Evolutionary conservation across 352 stramenopile species (phyloP), one percentile per base, ranked within the genome.

Genomic region (Phytophthora nicotianae): DNA sequence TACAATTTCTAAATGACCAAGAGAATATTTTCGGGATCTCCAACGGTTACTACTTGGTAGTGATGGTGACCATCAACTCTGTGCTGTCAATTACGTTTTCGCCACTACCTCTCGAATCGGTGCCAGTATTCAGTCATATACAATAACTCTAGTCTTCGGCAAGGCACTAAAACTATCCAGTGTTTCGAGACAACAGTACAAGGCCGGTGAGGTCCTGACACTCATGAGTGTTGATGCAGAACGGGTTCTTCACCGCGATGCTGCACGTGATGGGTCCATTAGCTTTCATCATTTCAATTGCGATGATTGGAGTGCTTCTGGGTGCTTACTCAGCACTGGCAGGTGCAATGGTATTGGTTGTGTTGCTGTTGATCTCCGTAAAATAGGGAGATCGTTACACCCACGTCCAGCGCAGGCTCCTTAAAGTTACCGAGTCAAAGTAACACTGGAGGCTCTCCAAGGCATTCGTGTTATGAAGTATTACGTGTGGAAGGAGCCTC

Each of bases 111-210:
- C 59, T 0, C 65, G 70, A 0, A 41, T 78, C 7, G 73, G 69
- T n/a, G 62, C 60, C 24, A 78, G 78, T 45, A 62, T 70, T 21
- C 72, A 64, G 27, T 73, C 58, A 5, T 51, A 76, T 4, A 47
- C 57, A 2, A 78, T 81, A 65, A 41, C 65, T 26, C n/a, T 62
- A 6, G 58, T 81, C 4, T 81, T 64, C 50, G 43, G 71, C 19
- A 81, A 78, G 45, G 53, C 86, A 79, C 16, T 97, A 79, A 87
- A 54, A 49, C 77, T 54, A 37, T 96, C 33, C 16, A 87, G 21
- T 50, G 81, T 2, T 58, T 68, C 46, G 16, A 48, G 66, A 5
- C 66, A 70, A 27, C 26, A 62, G 17, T 74, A 74, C 51, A 65
- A 62, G 13, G 65, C 58, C 19, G 70, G 70, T 21, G 70, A 79